Base-by-base conservation (phyloP, 2,329 filamentous ascomycete species). In the Cadophora sp. region DNA sequence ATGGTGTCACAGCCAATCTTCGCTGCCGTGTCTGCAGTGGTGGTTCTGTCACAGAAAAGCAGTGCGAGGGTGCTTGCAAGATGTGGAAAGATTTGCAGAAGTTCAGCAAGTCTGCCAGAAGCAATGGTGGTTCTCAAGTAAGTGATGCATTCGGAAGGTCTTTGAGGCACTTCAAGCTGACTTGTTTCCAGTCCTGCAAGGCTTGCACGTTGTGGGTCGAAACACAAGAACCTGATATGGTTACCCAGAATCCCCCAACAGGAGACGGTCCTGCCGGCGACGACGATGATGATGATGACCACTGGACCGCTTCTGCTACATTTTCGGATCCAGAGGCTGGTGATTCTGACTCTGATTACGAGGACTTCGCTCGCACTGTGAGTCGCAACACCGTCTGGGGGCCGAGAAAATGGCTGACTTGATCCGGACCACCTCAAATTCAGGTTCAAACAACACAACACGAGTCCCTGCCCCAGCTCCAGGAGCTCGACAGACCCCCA, bases 41-140 rank as follows among this genome's bases (percentile, higher is more conserved):
- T 4, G 71, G 73, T 14, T 80, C 81, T 56, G 68, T 78, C 1
- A 74, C 79, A 4, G 85, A 87, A 70, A 72, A 87, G 33, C 33
- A 78, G 9, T 88, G 85, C 70, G 73, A 70, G 39, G 76, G 81
- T 45, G 73, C 71, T 47, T 88, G 86, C 72, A 74, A 79, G 22
- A 72, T 79, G 65, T 79, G 76, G 1, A 85, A 85, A 71, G 76
- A 61, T 1, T 65, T 85, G 1, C 80, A 83, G 6, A 77, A 78
- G 0, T 88, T 86, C 70, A 80, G 82, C 20, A 87, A 84, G 69
- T 70, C 71, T 7, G 48, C 64, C 50, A 63, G 73, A 82, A 85
- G 75, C 79, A 76, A 73, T 33, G 48, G 78, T 83, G 65, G 73
- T 71, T 47, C 81, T 80, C 30, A 80, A 68, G 82, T 77, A 67